Evolutionary conservation across 2,329 filamentous ascomycete genomes (phyloP).

Genomic region (Stemphylium vesicarium): DNA sequence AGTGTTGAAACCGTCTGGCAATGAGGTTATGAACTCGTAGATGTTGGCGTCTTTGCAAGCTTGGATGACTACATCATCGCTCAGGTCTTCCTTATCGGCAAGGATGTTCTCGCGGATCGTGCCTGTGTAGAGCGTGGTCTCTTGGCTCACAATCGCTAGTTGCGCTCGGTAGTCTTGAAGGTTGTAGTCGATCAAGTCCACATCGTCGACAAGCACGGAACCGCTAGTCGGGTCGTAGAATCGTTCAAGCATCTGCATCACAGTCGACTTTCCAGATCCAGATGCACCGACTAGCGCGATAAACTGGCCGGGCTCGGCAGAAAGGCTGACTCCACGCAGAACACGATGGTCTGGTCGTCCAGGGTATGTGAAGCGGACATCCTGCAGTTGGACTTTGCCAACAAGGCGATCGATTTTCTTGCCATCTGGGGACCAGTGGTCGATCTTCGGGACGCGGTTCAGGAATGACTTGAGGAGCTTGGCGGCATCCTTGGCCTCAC

Average conservation of each 20-base stretch:
- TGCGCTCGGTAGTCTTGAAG: conserved; percentile 84
- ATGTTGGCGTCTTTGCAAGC: conserved; percentile 73
- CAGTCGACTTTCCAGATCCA: conserved; percentile 93
- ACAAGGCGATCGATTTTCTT: conserved; percentile 59
- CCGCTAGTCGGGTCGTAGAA: conserved; percentile 92
- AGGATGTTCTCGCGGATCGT: conserved; percentile 89
- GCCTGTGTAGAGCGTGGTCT: conserved; percentile 93
- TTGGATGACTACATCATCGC: conserved; percentile 74
- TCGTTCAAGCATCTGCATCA: conserved; percentile 87
- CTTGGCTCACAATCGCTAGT: conserved; percentile 92
- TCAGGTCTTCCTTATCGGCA: conserved; percentile 65
- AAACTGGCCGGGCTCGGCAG: conserved; percentile 78
- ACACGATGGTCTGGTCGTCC: conserved; percentile 92
- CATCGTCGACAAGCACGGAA: conserved; percentile 79
- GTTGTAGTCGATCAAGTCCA: conserved; percentile 77
- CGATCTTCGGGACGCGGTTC: conserved; percentile 78
- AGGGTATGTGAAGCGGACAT: conserved; percentile 94
- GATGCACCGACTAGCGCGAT: conserved; percentile 91
- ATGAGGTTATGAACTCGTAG: conserved; percentile 47
- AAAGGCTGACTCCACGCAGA: conserved; percentile 79
- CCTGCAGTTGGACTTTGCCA: conserved; percentile 84
- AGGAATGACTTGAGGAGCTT: conserved; percentile 81
- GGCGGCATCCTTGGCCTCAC: conserved; percentile 87
- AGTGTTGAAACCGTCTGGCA: conserved; percentile 77
- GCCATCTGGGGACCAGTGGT: conserved; percentile 50